Base-by-base conservation (phyloP, 495 filamentous ascomycete species). In the Bryoglossum gracile region DNA sequence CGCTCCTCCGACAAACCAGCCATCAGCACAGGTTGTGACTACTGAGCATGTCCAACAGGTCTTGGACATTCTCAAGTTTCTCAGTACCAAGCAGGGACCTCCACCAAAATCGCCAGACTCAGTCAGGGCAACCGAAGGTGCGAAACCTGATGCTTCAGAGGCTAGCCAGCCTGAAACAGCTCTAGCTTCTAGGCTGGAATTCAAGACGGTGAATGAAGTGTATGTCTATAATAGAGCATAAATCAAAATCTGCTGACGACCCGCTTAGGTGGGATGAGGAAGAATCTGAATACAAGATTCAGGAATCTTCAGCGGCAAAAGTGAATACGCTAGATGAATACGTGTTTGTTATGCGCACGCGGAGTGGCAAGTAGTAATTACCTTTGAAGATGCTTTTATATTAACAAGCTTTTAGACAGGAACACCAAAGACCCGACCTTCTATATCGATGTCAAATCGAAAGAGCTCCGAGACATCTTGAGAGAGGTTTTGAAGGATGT, bases 181-280 rank as follows among this genome's bases (percentile, higher is more conserved):
- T 10, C 34, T 24, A 46, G 34, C 36, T 37, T 52, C 33, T 1
- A 40, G 8, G 43, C 50, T 86, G 25, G 86, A 83, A 23, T 95
- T 77, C 68, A 91, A 92, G 65, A 78, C 84, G 9, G 84, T 94
- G 3, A 86, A 92, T 66, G 78, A 92, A 65, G 68, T 87, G 38
- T 52, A 46, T 11, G 43, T 38, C 17, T 51, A n/a, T 26, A 18
- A 24, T 23, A 5, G 13, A 4, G 28, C n/a, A 11, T 17, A 30
- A 36, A 9, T 21, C 4, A 13, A 28, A 16, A 1, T 14, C 24
- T 4, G 35, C 38, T 50, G 38, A 45, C 24, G 3, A n/a, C 10
- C 42, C 17, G 14, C 14, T 28, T 77, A 82, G 87, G 51, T 53
- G 30, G 50, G 43, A 53, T 23, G 28, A 34, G 22, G 75, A 76